phyloP scores from a whole-genome alignment of 805 yeast species.

The Candida chilensis region DNA sequence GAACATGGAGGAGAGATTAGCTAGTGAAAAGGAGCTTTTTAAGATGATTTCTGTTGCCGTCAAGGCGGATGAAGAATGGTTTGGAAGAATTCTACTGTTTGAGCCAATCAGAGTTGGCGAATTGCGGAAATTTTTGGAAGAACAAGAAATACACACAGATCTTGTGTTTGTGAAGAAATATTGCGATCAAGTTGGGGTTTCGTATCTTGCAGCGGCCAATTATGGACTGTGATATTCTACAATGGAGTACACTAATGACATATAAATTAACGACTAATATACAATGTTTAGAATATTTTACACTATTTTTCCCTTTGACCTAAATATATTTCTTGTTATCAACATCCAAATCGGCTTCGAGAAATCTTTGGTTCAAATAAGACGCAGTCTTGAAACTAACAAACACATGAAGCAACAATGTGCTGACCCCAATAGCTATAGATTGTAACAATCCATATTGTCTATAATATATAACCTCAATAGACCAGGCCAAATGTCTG shows the following conservation, averaged over 20 bases:
- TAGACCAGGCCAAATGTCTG: neutral
- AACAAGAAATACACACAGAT: too few species aligned
- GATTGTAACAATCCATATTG: neutral
- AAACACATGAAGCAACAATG: neutral
- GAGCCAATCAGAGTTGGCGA: slow-evolving; percentile 1
- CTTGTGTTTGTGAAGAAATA: too few species aligned
- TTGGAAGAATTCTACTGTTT: neutral
- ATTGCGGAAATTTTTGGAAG: neutral
- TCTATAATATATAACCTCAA: neutral
- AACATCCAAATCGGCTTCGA: neutral
- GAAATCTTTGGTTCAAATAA: neutral
- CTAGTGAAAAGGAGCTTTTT: slow-evolving; percentile 8
- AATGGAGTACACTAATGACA: neutral
- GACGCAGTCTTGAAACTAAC: neutral
- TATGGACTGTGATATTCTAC: neutral
- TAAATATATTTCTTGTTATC: slow-evolving; percentile 1
- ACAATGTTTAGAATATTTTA: neutral
- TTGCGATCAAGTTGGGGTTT: too few species aligned
- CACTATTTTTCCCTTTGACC: neutral
- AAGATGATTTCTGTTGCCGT: slow-evolving; percentile 4
- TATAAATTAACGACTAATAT: too few species aligned
- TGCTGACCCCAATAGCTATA: neutral
- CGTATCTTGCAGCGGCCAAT: too few species aligned
- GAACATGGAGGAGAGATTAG: slow-evolving; percentile 1
- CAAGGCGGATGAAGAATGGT: neutral